Evolutionary conservation across 1,284 basidiomycete genomes (phyloP).

Genomic region (Prillingera fragicola): DNA sequence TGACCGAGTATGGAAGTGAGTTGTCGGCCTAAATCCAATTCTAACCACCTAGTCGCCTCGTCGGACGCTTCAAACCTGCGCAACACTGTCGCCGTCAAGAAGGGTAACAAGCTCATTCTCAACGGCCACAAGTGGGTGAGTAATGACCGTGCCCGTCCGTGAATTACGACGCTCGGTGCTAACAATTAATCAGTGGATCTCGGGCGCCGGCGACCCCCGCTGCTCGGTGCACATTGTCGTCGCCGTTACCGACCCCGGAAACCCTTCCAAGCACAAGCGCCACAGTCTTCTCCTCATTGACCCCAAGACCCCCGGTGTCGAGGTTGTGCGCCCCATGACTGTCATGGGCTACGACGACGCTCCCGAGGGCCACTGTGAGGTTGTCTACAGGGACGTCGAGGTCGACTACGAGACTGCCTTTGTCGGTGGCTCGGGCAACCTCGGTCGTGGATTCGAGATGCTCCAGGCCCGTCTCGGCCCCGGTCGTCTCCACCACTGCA

Average conservation of each 20-base stretch:
- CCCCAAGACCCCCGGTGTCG: constrained; percentile 78
- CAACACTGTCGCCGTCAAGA: constrained; percentile 70
- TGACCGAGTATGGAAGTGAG: constrained; percentile 86
- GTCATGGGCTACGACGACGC: constrained; percentile 94
- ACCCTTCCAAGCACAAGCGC: constrained; percentile 59
- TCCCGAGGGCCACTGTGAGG: constrained; percentile 91
- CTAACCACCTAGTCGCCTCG: constrained; percentile 75
- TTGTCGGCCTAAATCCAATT: constrained; percentile 6
- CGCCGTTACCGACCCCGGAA: constrained; percentile 51
- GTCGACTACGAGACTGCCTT: constrained; percentile 60
- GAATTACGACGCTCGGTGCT: neutral
- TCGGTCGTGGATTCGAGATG: constrained; percentile 94
- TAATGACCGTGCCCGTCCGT: neutral
- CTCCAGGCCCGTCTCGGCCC: constrained; percentile 96
- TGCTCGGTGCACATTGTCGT: constrained; percentile 86
- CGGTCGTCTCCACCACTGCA: constrained; percentile 96
- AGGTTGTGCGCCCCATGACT: constrained; percentile 80
- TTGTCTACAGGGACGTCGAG: constrained; percentile 89
- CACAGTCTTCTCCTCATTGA: constrained; percentile 94
- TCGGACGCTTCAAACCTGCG: constrained; percentile 95
- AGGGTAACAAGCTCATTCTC: constrained; percentile 85
- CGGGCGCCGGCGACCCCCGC: constrained; percentile 90
- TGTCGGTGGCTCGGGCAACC: constrained; percentile 63
- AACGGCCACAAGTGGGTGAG: constrained; percentile 89
- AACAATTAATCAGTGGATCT: constrained; percentile 65